Evolutionary conservation across 2,329 filamentous ascomycete genomes (phyloP), one percentile per base, ranked within the genome.

Genomic region (Beauveria caledonica): DNA sequence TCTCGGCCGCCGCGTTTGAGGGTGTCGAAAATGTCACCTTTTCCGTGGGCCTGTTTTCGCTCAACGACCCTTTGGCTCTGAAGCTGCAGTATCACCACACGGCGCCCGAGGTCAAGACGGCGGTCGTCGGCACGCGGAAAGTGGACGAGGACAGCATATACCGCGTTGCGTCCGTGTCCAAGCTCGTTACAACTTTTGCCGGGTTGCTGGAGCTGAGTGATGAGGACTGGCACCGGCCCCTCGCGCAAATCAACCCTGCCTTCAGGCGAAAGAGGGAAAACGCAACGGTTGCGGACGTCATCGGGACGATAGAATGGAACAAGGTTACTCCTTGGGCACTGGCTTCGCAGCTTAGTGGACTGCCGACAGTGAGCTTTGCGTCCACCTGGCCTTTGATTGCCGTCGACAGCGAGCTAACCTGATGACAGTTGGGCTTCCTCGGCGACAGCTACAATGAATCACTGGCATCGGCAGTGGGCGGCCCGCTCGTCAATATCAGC

Each of bases 321-420:
- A 60, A 60, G 25, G 39, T 54, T 40, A 60, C 58, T 2, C 58
- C 58, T 1, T 60, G 58, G 58, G 42, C 49, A 13, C 39, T 60
- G 36, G 58, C 58, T 19, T 25, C 58, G 19, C 58, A 60, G 27
- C 58, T 60, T 9, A 60, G 58, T 53, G 58, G 57, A 3, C 9
- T 60, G 6, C 58, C 58, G 39, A 60, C 58, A 7, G 56, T 58
- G 19, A 51, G 56, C 17, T 39, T 52, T 3, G 33, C 33, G 33
- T 36, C 11, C 33, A 36, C 11, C 33, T 36, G 33, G 33, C 11
- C 33, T 5, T 36, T 13, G 5, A 36, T 36, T 6, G 33, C 33
- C 33, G 33, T 36, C 19, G 8, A 19, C 27, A 5, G 27, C 19
- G 15, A 42, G 27, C 36, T 54, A 19, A 54, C 51, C 5, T 9